Evolutionary conservation across 2,329 filamentous ascomycete genomes (phyloP), one percentile per base, ranked within the genome.

Genomic region (Fragosphaeria purpurea): DNA sequence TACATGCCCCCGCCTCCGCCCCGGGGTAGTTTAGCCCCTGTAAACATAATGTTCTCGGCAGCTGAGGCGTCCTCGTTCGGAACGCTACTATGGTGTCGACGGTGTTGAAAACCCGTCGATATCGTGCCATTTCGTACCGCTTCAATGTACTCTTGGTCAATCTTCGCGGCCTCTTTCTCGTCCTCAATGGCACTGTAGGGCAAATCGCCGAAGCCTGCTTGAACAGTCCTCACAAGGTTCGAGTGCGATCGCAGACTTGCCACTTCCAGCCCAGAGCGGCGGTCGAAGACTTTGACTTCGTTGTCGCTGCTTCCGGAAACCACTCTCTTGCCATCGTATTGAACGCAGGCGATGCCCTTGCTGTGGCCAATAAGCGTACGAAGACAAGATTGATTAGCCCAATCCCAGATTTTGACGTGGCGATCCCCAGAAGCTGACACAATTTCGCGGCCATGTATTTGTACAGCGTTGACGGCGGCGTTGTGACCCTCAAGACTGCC

Each of bases 221-320:
- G 93, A 1, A 98, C 86, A 0, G 93, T 97, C 40, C 93, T 83
- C 31, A 98, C 93, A 13, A 98, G 78, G 57, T 87, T 86, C 4
- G 73, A 76, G 63, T 98, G 93, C 9, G 86, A 86, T 47, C 83
- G 77, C 7, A 98, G 74, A 61, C 86, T 91, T 12, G 90, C 91
- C 6, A 97, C 88, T 65, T 97, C 90, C 9, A 93, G 83, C 4
- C 86, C 86, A 0, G 88, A 89, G 44, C 80, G 77, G 43, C 86
- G 83, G 63, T 97, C 93, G 64, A 95, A 98, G 22, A 98, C 93
- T 58, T 93, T 89, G 35, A 98, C 88, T 41, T 93, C 90, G 63
- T 94, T 89, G 65, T 98, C 93, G 59, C 90, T 96, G 65, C 90
- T 96, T 3, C 93, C 93, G 59, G 88, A 96, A 47, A 98, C 88